Evolutionary conservation across 129 eudicot genomes (phyloP), one percentile per base, ranked within the genome.

Genomic region (Flaveria bidentis): DNA sequence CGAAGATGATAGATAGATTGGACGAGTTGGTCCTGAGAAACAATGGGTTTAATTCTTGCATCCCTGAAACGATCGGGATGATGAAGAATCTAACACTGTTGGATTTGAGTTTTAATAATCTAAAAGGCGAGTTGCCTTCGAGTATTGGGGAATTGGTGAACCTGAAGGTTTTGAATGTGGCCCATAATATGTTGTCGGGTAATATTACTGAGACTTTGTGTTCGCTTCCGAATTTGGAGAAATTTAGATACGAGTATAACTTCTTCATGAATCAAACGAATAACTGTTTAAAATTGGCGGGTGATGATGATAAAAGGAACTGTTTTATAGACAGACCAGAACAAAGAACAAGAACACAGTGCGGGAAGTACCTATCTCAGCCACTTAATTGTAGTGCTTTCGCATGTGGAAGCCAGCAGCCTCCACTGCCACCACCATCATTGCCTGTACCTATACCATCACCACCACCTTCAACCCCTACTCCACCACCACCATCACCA

Each of bases 31-130:
- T 83, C 3, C 55, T 87, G 28, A 69, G 58, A 10, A 80, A 87
- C 33, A 92, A 87, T 17, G 85, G 71, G 63, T 71, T 92, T 8
- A 74, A 84, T 9, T 83, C 91, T 16, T 92, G 97, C 49, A 39
- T 92, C 36, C 91, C 96, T 0, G 76, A 67, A 49, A 84, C 83
- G 13, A 85, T 92, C 20, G 89, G 96, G 71, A n/a, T 41, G 65
- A 46, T 92, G 60, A 85, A 77, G 78, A 85, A 85, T 33, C 62
- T 88, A 42, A 89, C 78, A 1, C 89, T 92, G 45, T 81, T 92
- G 36, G 97, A 92, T 76, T 13, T 89, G 41, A 87, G 92, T 62
- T 1, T 22, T 33, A 92, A 92, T 69, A 72, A 71, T 33, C 44
- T 92, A 22, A 66, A 64, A 26, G 97, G 97, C 0, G 41, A 44